These are phyloP conservation scores for Claviceps sp. DNA, from an alignment of 2,329 filamentous ascomycete genomes.

Conservation along the genomic window DNA sequence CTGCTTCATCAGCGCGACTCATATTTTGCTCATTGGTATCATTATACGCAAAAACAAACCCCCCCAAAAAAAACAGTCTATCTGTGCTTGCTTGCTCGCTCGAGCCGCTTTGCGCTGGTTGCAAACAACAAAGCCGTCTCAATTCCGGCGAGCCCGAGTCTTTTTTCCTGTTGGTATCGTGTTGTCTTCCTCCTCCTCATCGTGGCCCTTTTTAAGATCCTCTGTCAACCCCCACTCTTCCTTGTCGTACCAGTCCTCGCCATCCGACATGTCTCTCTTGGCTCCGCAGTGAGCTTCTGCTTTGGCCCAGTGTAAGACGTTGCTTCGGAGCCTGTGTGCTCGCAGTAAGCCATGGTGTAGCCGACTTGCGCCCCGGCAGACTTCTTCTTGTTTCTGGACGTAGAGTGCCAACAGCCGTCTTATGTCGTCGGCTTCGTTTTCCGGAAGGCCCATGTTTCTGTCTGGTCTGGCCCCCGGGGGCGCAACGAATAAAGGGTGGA, in stretches of 20 bases:
- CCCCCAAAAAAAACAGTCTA: background rate
- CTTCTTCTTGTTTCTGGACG: conserved; percentile 76
- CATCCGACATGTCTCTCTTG: conserved; percentile 67
- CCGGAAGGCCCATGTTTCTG: conserved; percentile 57
- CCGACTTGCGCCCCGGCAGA: conserved; percentile 55
- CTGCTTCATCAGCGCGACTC: no score
- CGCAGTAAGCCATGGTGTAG: conserved; percentile 59
- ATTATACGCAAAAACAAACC: background rate
- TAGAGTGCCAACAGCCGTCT: conserved; percentile 61
- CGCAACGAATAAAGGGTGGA: conserved; percentile 63
- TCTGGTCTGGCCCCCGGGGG: conserved; percentile 50
- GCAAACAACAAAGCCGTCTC: background rate
- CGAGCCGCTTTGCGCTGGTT: background rate
- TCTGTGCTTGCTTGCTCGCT: background rate
- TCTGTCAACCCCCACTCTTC: conserved; percentile 66
- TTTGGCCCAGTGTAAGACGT: conserved; percentile 63
- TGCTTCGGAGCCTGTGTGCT: conserved; percentile 57
- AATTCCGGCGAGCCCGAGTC: conserved; percentile 38
- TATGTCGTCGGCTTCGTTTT: conserved; percentile 64
- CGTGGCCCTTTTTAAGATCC: conserved; percentile 67
- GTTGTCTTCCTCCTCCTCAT: conserved; percentile 71
- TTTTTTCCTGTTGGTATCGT: conserved; percentile 44
- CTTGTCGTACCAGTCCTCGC: conserved; percentile 80
- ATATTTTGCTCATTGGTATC: no score
- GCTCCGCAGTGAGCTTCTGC: conserved; percentile 58